Base-by-base conservation (phyloP, 2,329 filamentous ascomycete genomes). In the Pestalotiopsis sp. region DNA sequence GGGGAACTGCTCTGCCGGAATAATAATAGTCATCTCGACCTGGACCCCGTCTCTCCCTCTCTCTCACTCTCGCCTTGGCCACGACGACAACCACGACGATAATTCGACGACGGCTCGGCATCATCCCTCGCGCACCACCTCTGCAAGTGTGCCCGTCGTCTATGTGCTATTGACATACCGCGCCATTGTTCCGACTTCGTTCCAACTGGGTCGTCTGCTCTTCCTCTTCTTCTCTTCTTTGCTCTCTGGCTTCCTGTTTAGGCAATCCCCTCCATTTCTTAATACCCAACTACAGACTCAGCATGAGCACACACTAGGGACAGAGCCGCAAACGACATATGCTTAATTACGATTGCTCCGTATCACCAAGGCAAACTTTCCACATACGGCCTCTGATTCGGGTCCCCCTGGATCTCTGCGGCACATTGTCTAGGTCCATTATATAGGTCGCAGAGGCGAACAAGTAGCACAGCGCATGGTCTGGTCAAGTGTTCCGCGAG, bases 381-480 rank as follows among this genome's bases (percentile, higher is more conserved):
- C 49, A 60, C 64, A 67, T 41, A 23, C 64, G 68, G 68, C 41
- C 64, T 64, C 52, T 20, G 36, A 59, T 49, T 64, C 41, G 61
- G 4, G 25, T 60, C 20, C 20, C 45, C 45, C 45, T 64, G 56
- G 56, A 58, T 41, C 62, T 56, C 12, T 63, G 58, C 66, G 41
- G 56, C 27, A 66, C 66, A 59, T 45, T 45, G 39, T 27, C 58
- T 68, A 20, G 49, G 59, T 39, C 52, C 60, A 23, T 27, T 39
- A 52, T 23, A 69, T 38, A 64, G 63, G 63, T 52, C 64, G 38
- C 69, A 72, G 70, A 70, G 72, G 70, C 68, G 70, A 70, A 72
- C 64, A 68, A 74, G 75, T 76, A 71, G 71, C 72, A 77, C 75
- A 75, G 71, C 72, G 72, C 72, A 75, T 71, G 72, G 20, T 68